Evolutionary conservation across 1,284 basidiomycete species (phyloP), one percentile per base, ranked within the genome.

Genomic region (Ustilago shanxiensis): DNA sequence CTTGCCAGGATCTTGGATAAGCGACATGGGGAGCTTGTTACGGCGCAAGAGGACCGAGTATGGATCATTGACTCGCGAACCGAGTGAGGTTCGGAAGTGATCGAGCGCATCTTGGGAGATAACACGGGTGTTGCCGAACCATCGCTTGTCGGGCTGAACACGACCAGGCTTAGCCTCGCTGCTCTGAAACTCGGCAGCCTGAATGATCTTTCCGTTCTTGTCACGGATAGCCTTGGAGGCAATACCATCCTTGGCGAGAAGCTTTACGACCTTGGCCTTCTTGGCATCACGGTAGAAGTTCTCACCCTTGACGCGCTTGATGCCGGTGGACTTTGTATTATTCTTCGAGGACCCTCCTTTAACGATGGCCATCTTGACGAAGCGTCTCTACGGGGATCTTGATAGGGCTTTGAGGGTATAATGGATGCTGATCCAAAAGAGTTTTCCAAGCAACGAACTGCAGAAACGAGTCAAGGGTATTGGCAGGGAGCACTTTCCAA

Each of bases 41-140:
- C 83, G 62, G 20, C 84, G 66, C 60, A 86, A 52, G 9, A 86
- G 68, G 31, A 86, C 83, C 51, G 77, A 79, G 72, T 86, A 86
- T 0, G 84, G 84, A 41, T 86, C 84, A 45, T 83, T 78, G 28
- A 81, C 83, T n/a, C 79, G 72, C 47, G 77, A 72, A 8, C 72
- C 78, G 29, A 86, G 78, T 33, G 82, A 78, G n/a, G 79, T 83
- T 5, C 83, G 72, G 78, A 86, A 86, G 67, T 86, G 83, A 83
- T 98, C 95, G 82, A 86, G 71, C 18, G 84, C 84, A 71, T 85
- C 83, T 59, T 86, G 84, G 6, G 75, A 79, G 86, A 99, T 98
- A 59, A 98, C 96, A 84, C 97, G 90, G 13, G 97, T 99, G 88
- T 99, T 99, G 53, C 95, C 68, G 68, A 86, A 86, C 84, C 84